Evolutionary conservation across 148 eudicot species (phyloP), one percentile per base, ranked within the genome.

Genomic region (Bassia scoparia): DNA sequence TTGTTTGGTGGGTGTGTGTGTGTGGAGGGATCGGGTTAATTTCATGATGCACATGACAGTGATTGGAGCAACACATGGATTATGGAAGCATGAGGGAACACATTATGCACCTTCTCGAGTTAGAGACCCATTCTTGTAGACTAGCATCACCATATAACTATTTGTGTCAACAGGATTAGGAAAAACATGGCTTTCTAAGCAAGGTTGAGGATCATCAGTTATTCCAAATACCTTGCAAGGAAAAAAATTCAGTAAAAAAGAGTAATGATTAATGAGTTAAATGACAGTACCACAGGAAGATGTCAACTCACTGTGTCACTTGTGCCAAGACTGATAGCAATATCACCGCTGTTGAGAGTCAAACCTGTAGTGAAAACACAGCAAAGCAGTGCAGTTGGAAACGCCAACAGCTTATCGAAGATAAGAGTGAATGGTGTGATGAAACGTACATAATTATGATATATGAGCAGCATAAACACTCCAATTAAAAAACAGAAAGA

Each of bases 241-340:
- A 29, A 10, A 12, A 0, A 26, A 11, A 30, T 24, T 53, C 58
- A 53, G 26, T 53, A 12, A 53, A 4, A 53, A 53, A 7, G 18
- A 12, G 10, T 53, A n/a, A 21, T 17, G 10, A 20, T 27, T 53
- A 17, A 5, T n/a, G 21, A 18, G n/a, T 15, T 2, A 31, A 21
- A 15, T 12, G 31, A 30, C n/a, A n/a, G n/a, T n/a, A n/a, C n/a
- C n/a, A n/a, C n/a, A n/a, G n/a, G n/a, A 20, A 73, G 8, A 54
- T 29, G 59, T 63, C 16, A 34, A 87, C 92, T 87, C 74, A 91
- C 97, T 41, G 97, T 91, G 83, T 91, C 97, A 78, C 97, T 91
- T 43, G 97, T 91, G 68, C 97, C 97, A 66, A 89, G 94, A 84
- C 97, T 91, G 37, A 91, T 80, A 69, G 94, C 97, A 76, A 91